These are phyloP conservation scores for Alternaria metachromatica DNA, from an alignment of 2,329 filamentous ascomycete genomes.

Conservation along the genomic window DNA sequence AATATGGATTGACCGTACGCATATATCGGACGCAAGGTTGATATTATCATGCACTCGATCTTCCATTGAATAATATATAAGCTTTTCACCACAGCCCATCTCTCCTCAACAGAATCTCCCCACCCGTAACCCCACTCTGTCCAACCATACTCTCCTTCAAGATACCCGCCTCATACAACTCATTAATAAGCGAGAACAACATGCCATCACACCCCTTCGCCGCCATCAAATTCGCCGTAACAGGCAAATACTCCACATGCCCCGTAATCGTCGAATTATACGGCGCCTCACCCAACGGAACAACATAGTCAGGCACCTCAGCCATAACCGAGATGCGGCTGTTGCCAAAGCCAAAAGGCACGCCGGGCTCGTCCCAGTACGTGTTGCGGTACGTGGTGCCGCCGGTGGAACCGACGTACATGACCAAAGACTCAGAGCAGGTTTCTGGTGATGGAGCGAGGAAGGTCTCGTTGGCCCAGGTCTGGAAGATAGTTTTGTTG, in stretches of 20 bases:
- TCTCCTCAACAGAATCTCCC: conserved; percentile 48
- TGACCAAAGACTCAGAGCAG: conserved; percentile 58
- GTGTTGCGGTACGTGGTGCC: conserved; percentile 55
- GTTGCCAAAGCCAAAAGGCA: conserved; percentile 58
- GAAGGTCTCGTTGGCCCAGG: conserved; percentile 58
- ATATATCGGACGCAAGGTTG: too few relatives aligned
- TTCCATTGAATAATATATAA: too few relatives aligned
- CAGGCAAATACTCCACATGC: conserved; percentile 61
- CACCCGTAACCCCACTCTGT: conserved; percentile 48
- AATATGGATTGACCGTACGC: too few relatives aligned
- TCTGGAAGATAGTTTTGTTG: conserved; percentile 59
- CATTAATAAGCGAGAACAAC: conserved; percentile 61
- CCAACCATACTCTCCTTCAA: conserved; percentile 56
- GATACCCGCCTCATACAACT: conserved; percentile 59
- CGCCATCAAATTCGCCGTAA: conserved; percentile 64
- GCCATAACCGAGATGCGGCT: conserved; percentile 57
- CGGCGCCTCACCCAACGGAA: conserved; percentile 53
- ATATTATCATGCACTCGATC: too few relatives aligned
- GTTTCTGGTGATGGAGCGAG: conserved; percentile 51
- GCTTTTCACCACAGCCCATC: neutral
- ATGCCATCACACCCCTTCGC: conserved; percentile 67
- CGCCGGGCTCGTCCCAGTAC: conserved; percentile 52
- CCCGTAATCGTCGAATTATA: conserved; percentile 58
- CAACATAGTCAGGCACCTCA: conserved; percentile 57
- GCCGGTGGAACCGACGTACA: conserved; percentile 54